Base-by-base conservation (phyloP, 208 protist genomes). In the Angomonas ambiguus region DNA sequence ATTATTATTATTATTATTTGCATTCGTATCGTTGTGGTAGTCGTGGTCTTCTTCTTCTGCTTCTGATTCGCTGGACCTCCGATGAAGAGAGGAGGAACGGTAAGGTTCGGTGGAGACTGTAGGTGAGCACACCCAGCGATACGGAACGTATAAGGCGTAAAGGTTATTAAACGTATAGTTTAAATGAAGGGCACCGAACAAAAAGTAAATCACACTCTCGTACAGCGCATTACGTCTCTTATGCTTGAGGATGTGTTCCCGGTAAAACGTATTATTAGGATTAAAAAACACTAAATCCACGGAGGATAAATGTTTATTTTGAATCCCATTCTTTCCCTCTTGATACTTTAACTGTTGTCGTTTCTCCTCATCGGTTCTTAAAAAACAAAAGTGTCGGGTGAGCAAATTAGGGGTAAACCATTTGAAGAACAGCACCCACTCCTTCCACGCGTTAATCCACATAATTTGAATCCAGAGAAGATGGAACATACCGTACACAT, bases 131-230 rank as follows among this genome's bases (percentile, higher is more conserved):
- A n/a, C n/a, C n/a, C n/a, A n/a, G n/a, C n/a, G n/a, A n/a, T n/a
- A n/a, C n/a, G n/a, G n/a, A n/a, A n/a, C n/a, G n/a, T n/a, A n/a
- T n/a, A n/a, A n/a, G n/a, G n/a, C 25, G 24, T 59, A 59, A 31
- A 59, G 28, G 34, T 59, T 59, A 59, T 53, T 53, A 4, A 27
- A 53, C 16, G 45, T 22, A 24, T 53, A 53, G 45, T 53, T 53
- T 8, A 53, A 8, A 53, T 53, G 45, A 8, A 53, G 8, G 10
- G 45, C 45, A 5, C 45, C 45, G 16, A 53, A 53, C 45, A 53
- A 5, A 53, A 53, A 13, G 8, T 53, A 4, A 13, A 53, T 24
- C 45, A 4, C 3, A 8, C 45, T 27, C 16, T 53, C 45, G 16
- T 53, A 53, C 45, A 53, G 8, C 18, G 10, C 18, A 3, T 53